Evolutionary conservation across 441 rosid genomes (phyloP).

Genomic region (Jatropha multifida): DNA sequence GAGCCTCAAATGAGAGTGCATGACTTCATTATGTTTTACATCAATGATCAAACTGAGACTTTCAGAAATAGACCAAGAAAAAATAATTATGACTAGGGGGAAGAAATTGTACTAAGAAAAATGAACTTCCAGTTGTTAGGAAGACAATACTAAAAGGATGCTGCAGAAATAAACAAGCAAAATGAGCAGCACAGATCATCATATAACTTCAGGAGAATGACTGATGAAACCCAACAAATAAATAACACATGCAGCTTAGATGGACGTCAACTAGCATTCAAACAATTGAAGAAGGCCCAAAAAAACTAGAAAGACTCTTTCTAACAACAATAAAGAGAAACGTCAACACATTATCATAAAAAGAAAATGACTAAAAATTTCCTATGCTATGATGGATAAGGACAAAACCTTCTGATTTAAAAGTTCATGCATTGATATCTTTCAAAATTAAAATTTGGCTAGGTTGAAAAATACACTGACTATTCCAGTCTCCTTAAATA

Average conservation of each 20-base stretch:
- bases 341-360: background rate
- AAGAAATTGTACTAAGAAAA: background rate
- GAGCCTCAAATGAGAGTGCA: background rate
- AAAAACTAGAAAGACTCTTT: background rate
- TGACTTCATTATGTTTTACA: conserved; percentile 4
- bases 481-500: background rate
- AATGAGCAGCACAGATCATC: background rate
- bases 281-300: background rate
- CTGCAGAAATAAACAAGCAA: background rate
- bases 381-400: background rate
- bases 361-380: background rate
- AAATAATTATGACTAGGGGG: background rate
- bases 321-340: background rate
- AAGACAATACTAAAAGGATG: background rate
- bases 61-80: background rate
- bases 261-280: background rate
- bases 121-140: background rate
- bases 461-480: background rate
- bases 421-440: background rate
- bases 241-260: background rate
- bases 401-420: background rate
- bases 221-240: background rate
- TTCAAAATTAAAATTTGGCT: background rate
- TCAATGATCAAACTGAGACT: background rate
- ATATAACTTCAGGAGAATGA: background rate